These are phyloP conservation scores for Neurospora sp. DNA, from an alignment of 2,329 filamentous ascomycete genomes.

Conservation along the genomic window DNA sequence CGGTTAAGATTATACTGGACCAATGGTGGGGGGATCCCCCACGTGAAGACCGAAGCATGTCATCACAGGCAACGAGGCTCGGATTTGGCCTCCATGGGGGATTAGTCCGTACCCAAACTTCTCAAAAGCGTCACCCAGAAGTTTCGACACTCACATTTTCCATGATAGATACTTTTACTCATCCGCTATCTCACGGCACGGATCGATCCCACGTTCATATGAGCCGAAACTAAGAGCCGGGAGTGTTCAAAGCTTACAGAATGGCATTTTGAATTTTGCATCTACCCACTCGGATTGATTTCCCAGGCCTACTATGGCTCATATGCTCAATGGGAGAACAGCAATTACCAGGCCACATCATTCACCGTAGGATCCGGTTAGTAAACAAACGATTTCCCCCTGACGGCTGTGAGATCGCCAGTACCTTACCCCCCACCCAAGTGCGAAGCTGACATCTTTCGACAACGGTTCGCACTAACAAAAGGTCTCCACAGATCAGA, in stretches of 20 bases:
- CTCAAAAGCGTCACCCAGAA: not conserved
- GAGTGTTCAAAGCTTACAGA: not conserved
- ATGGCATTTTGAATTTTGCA: not conserved
- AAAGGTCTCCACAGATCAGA: not conserved
- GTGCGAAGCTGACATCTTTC: not conserved
- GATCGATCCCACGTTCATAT: not conserved
- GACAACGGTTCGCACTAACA: not conserved
- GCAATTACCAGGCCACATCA: not conserved
- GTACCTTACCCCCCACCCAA: not conserved
- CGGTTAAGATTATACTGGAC: not conserved
- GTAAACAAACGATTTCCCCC: not conserved
- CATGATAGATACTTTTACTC: not conserved
- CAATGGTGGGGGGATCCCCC: not conserved
- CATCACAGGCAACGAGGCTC: not conserved
- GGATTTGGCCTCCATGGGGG: not conserved
- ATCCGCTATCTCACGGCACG: not conserved
- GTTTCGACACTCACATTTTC: not conserved
- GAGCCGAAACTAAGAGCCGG: not conserved
- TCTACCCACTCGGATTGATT: not conserved
- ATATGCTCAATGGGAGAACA: not conserved
- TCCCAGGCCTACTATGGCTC: not conserved
- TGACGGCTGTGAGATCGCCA: not conserved
- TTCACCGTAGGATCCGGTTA: not conserved
- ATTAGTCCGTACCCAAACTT: not conserved
- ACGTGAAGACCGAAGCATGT: not conserved